These are phyloP conservation scores for Euptelea pleiosperma DNA, from an alignment of 164 flowering plant genomes.

Conservation along the genomic window DNA sequence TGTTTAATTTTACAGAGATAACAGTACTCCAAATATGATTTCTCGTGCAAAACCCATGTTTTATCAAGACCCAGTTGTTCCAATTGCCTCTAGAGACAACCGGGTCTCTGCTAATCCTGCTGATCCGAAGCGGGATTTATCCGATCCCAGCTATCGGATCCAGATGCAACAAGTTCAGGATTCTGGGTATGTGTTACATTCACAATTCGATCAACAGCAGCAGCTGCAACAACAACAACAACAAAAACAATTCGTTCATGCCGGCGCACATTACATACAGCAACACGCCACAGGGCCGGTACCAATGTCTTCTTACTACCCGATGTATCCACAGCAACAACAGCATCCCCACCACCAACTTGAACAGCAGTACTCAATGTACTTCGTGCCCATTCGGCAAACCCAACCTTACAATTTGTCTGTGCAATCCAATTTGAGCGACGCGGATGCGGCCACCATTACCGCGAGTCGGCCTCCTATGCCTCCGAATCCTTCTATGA, in stretches of 20 bases:
- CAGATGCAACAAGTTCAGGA: slow-evolving; percentile 59
- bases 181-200: slow-evolving; percentile 41
- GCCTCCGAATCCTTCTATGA: slow-evolving; percentile 37
- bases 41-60: slow-evolving; percentile 45
- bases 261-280: slow-evolving; percentile 64
- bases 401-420: slow-evolving; percentile 55
- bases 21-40: slow-evolving; percentile 40
- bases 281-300: slow-evolving; percentile 51
- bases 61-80: slow-evolving; percentile 56
- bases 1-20: slow-evolving; percentile 49
- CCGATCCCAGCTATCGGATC: slow-evolving; percentile 47
- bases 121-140: slow-evolving; percentile 39
- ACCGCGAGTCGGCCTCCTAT: slow-evolving; percentile 51
- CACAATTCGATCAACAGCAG: slow-evolving; percentile 18
- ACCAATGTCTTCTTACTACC: slow-evolving; percentile 60
- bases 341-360: slow-evolving; percentile 44
- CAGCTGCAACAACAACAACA: slow-evolving; percentile 24
- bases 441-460: slow-evolving; percentile 38
- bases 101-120: slow-evolving; percentile 33
- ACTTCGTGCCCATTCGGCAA: slow-evolving; percentile 55
- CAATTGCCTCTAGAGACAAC: slow-evolving; percentile 32
- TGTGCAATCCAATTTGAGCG: slow-evolving; percentile 44
- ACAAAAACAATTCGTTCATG: slow-evolving; percentile 54
- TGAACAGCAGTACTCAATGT: slow-evolving; percentile 61
- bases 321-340: slow-evolving; percentile 52